Conservation (phyloP, 192 early-diverging fungal species). For the Coemansia sp. region DNA sequence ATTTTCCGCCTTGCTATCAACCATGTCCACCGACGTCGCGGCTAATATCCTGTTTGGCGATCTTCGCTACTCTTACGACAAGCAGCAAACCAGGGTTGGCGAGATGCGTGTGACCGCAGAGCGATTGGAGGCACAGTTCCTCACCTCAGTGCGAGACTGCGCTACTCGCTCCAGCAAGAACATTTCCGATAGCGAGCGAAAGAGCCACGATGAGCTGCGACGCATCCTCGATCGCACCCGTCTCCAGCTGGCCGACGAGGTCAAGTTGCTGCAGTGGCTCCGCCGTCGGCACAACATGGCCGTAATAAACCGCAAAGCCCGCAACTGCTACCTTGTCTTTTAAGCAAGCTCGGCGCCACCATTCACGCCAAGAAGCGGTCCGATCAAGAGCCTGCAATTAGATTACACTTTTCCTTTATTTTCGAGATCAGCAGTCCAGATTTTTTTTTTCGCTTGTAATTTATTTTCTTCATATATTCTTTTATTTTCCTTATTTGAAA, state of each 20-base stretch:
- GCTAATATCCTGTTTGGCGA: conserved; percentile 52
- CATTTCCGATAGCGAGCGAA: conserved; percentile 32
- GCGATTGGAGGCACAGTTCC: conserved; percentile 36
- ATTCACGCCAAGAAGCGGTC: neutral
- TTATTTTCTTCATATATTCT: conserved; percentile 4
- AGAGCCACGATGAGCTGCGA: conserved; percentile 37
- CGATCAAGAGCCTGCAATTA: conserved; percentile 14
- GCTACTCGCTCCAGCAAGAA: conserved; percentile 35
- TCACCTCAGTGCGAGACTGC: conserved; percentile 43
- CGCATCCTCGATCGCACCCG: conserved; percentile 27
- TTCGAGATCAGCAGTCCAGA: neutral
- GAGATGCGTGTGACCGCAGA: conserved; percentile 14
- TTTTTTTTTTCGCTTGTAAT: conserved; percentile 3
- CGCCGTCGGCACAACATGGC: conserved; percentile 49
- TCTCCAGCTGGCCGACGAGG: conserved; percentile 45
- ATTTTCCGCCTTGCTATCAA: neutral
- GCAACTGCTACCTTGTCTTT: conserved; percentile 29
- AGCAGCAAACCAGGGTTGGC: conserved; percentile 36
- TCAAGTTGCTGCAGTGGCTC: conserved; percentile 52
- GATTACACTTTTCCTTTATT: neutral
- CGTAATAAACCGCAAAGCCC: conserved; percentile 38
- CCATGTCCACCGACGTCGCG: conserved; percentile 47
- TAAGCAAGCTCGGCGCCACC: too few species aligned
- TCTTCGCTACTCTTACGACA: conserved; percentile 34
- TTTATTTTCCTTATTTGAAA: neutral